phyloP scores from a whole-genome alignment of 2,329 filamentous ascomycete genomes.

The Hypoxylon sp. region DNA sequence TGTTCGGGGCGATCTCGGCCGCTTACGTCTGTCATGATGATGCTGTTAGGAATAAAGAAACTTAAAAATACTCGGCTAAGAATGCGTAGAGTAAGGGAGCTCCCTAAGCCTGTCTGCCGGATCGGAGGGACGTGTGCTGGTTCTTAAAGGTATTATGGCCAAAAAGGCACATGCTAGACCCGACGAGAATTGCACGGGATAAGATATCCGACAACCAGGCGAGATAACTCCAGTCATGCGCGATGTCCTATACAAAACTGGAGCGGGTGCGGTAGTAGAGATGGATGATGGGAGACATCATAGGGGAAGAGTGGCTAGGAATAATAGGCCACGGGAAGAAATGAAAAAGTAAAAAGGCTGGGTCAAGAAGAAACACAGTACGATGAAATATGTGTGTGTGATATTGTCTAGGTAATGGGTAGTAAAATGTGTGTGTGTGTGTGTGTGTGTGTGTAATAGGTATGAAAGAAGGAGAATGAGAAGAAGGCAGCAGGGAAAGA shows the following conservation, averaged over 20 bases:
- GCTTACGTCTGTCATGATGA: conserved; percentile 51
- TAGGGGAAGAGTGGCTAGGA: conserved; percentile 27
- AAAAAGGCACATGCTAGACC: conserved; percentile 33
- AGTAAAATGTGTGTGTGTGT: background rate
- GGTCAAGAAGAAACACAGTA: conserved; percentile 28
- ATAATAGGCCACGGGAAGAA: conserved; percentile 23
- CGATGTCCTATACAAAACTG: conserved; percentile 27
- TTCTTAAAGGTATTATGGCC: conserved; percentile 30
- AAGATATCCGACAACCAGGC: conserved; percentile 26
- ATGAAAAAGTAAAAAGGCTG: conserved; percentile 20
- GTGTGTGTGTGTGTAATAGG: background rate
- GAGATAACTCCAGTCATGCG: conserved; percentile 38
- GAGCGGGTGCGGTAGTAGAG: conserved; percentile 25
- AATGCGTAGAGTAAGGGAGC: conserved; percentile 28
- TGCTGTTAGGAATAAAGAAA: conserved; percentile 47
- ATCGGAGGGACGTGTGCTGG: conserved; percentile 16
- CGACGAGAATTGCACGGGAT: conserved; percentile 24
- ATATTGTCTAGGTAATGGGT: too few relatives aligned
- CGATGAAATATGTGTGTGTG: conserved; percentile 15
- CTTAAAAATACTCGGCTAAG: conserved; percentile 33
- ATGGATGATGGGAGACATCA: conserved; percentile 32
- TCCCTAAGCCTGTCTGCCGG: conserved; percentile 26
- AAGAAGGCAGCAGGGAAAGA: conserved; percentile 7
- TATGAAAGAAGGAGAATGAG: conserved; percentile 33
- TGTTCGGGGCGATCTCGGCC: conserved; percentile 43